A percentile compares a stretch with the other conserved stretches of the same genome.
phyloP scores from a whole-genome alignment of 495 filamentous ascomycete species.

The Lindgomyces ingoldianus region DNA sequence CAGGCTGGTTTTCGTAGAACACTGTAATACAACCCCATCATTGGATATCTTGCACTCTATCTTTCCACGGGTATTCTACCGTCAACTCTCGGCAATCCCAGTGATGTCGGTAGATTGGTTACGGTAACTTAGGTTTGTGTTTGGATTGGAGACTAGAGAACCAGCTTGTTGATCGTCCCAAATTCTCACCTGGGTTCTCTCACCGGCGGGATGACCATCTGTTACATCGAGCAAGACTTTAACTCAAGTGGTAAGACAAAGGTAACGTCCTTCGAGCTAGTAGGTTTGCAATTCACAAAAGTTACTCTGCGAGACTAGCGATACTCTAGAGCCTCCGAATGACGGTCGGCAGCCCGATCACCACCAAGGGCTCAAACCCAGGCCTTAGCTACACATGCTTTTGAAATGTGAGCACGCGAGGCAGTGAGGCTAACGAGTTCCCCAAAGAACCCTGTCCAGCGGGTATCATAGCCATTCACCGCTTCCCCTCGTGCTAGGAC shows the following conservation, averaged over 20 bases:
- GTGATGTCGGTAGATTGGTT: too few species aligned
- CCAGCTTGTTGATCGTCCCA: too few species aligned
- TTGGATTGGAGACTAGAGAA: too few species aligned
- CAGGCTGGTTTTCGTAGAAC: too few species aligned
- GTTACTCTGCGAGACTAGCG: neutral
- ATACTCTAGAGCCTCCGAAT: conserved; percentile 52
- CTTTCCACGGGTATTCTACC: too few species aligned
- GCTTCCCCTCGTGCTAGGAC: conserved; percentile 48
- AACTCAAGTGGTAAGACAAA: conserved; percentile 50
- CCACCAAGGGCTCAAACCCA: conserved; percentile 27
- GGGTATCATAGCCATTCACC: conserved; percentile 56
- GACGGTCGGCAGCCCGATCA: conserved; percentile 53
- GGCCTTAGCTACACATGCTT: conserved; percentile 56
- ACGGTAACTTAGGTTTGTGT: too few species aligned
- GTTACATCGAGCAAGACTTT: conserved; percentile 48
- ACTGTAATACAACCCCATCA: too few species aligned
- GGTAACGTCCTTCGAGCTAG: conserved; percentile 52
- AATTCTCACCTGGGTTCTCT: conserved; percentile 50
- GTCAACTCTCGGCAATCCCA: too few species aligned
- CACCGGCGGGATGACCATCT: conserved; percentile 52
- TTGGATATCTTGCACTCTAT: too few species aligned
- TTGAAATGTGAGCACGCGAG: conserved; percentile 46
- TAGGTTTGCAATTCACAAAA: conserved; percentile 12
- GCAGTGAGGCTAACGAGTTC: conserved; percentile 50
- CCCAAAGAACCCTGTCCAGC: conserved; percentile 49